phyloP scores from a whole-genome alignment of 75 land plant genomes.

The Pinus albicaulis region DNA sequence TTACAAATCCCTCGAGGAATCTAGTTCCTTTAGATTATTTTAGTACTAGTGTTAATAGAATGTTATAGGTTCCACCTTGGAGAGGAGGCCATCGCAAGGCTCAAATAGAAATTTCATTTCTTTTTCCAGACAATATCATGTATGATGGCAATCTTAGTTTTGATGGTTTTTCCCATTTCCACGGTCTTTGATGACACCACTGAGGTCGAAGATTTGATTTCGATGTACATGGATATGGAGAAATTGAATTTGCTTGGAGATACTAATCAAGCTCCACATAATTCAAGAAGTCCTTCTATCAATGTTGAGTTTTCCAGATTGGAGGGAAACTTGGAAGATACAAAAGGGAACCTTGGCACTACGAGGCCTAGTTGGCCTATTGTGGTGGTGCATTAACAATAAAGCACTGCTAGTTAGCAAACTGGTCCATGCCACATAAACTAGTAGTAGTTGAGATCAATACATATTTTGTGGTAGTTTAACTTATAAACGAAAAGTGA shows the following conservation, averaged over 20 bases:
- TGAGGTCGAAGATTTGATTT: conserved; percentile 66
- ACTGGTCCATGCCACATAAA: no score
- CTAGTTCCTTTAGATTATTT: conserved; percentile 25
- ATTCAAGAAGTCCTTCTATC: conserved; percentile 32
- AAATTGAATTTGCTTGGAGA: conserved; percentile 19
- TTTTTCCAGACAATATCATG: conserved; percentile 66
- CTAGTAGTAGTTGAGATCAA: no score
- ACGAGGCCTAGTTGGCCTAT: conserved; percentile 16
- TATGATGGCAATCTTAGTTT: conserved; percentile 50
- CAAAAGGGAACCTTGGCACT: conserved; percentile 3
- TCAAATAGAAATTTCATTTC: conserved; percentile 78
- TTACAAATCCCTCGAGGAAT: conserved; percentile 4
- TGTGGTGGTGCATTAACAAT: no score
- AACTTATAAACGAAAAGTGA: no score
- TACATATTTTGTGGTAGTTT: no score
- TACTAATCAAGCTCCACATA: conserved; percentile 20
- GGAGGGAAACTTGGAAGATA: conserved; percentile 18
- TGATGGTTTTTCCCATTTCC: conserved; percentile 19
- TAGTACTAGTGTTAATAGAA: conserved; percentile 83
- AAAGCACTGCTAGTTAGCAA: no score
- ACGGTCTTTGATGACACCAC: conserved; percentile 38
- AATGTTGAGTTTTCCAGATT: conserved; percentile 23
- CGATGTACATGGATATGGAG: conserved; percentile 62
- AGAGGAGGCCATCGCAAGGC: conserved; percentile 68
- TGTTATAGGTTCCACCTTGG: conserved; percentile 61